Conservation (phyloP, 805 yeast species). For the Metschnikowia proteae region DNA sequence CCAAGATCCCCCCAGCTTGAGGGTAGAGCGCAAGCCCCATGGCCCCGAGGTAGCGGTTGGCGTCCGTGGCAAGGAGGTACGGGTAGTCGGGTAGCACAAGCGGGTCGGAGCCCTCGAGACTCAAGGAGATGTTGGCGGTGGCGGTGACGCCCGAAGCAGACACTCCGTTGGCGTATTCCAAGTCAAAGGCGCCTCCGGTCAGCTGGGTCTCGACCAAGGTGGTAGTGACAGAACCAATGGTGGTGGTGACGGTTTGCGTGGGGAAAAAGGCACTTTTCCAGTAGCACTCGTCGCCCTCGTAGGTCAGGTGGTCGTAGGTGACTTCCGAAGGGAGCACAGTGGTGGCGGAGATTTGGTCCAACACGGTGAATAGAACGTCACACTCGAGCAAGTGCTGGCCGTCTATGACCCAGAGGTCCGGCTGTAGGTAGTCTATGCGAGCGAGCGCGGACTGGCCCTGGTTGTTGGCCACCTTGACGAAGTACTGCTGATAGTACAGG, state of each 20-base stretch:
- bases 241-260: constrained; percentile 8
- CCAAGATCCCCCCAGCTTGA: constrained; percentile 27
- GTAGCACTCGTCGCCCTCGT: constrained; percentile 26
- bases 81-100: constrained; percentile 21
- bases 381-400: constrained; percentile 25
- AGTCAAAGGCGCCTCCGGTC: constrained; percentile 1
- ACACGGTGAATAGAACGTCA: constrained; percentile 13
- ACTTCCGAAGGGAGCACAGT: constrained; percentile 8
- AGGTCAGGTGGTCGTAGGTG: constrained; percentile 22
- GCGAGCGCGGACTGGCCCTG: constrained; percentile 17
- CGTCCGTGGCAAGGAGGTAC: constrained; percentile 26
- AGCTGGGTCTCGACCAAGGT: background rate
- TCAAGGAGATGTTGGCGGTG: constrained; percentile 22
- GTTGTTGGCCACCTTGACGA: constrained; percentile 13
- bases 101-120: constrained; percentile 6
- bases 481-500: constrained; percentile 17
- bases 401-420: constrained; percentile 38
- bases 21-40: constrained; percentile 34
- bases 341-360: background rate
- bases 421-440: constrained; percentile 34
- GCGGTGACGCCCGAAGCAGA: constrained; percentile 27
- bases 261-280: constrained; percentile 24
- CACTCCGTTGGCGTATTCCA: constrained; percentile 30
- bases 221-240: constrained; percentile 17
- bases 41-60: constrained; percentile 28